Base-by-base conservation (phyloP, 2,329 filamentous ascomycete species). In the Capronia epimyces region DNA sequence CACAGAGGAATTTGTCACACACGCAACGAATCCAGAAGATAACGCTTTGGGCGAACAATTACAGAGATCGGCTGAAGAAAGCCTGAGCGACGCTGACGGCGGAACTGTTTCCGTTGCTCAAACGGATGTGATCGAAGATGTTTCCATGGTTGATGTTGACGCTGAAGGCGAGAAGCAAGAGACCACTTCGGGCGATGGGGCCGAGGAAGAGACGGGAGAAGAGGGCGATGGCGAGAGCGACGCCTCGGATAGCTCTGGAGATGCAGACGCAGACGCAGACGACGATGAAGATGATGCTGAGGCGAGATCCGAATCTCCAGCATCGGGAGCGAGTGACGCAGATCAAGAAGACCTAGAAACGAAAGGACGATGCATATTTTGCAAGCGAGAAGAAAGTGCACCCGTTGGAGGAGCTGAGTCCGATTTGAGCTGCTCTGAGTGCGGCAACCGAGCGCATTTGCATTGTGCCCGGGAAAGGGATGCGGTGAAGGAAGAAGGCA, bases 401-500 rank as follows among this genome's bases (percentile, higher is more conserved):
- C 45, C 93, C 48, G 77, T 91, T 57, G 88, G 91, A 61, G 87
- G 87, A 1, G 83, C 80, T 57, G 86, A 87, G 59, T 76, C 84
- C 52, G 89, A 85, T 66, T 74, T 96, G 53, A 74, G 83, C 46
- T 96, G 91, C 68, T 75, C 75, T 53, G 77, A 81, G 57, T 97
- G 91, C 69, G 83, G 83, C 59, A 86, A 91, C 65, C 86, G 89
- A 69, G 91, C 89, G 64, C 91, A 97, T 74, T 83, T 86, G 67
- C 86, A 93, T 78, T 96, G 91, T 71, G 90, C 89, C 52, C 82
- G 85, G 65, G 80, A 86, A 66, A 80, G 81, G 66, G 79, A 79
- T 52, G 80, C 80, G 57, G 71, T 87, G 62, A 73, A 72, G 61
- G 70, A 76, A 57, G 61, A 63, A 27, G 60, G 55, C 13, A 45